Percentiles rank a stretch among this genome's conserved stretches.
phyloP scores from a whole-genome alignment of 768 basidiomycete species.

The Candolleomyces aberdarensis region DNA sequence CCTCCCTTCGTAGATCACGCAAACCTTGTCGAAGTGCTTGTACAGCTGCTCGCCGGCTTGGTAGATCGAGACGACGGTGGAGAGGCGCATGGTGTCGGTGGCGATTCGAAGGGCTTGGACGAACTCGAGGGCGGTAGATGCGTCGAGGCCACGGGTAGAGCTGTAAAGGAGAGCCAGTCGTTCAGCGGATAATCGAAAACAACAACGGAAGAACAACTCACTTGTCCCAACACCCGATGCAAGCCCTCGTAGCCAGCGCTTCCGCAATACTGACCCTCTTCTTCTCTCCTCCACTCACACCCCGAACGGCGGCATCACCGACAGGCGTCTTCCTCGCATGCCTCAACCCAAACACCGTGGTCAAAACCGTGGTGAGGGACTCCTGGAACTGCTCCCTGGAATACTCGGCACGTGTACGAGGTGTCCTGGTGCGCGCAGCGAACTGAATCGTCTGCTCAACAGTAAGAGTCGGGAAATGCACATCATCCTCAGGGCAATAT shows the following conservation, averaged over 20 bases:
- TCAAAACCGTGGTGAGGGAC: conserved; percentile 48
- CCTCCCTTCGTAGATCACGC: conserved; percentile 69
- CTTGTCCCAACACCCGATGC: conserved; percentile 69
- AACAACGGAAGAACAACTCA: conserved; percentile 19
- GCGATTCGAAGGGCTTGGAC: conserved; percentile 60
- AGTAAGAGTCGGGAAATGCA: conserved; percentile 83
- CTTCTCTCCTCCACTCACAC: conserved; percentile 73
- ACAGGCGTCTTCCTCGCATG: conserved; percentile 73
- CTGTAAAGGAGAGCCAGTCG: conserved; percentile 27
- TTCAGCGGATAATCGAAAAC: background rate
- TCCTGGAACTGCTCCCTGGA: conserved; percentile 42
- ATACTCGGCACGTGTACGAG: conserved; percentile 45
- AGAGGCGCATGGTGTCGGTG: conserved; percentile 50
- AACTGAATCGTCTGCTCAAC: conserved; percentile 75
- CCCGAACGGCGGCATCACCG: conserved; percentile 72
- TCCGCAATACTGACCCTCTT: conserved; percentile 82
- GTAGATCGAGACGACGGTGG: conserved; percentile 81
- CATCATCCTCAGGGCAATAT: conserved; percentile 83
- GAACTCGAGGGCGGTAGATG: conserved; percentile 73
- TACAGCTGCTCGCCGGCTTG: conserved; percentile 75
- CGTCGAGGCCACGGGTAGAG: conserved; percentile 62
- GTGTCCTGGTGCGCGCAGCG: conserved; percentile 65
- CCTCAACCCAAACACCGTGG: conserved; percentile 71
- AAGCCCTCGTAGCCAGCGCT: conserved; percentile 51
- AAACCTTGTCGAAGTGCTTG: conserved; percentile 74